Evolutionary conservation across 2,329 filamentous ascomycete species (phyloP).

Genomic region (Hypomyces rosellus): DNA sequence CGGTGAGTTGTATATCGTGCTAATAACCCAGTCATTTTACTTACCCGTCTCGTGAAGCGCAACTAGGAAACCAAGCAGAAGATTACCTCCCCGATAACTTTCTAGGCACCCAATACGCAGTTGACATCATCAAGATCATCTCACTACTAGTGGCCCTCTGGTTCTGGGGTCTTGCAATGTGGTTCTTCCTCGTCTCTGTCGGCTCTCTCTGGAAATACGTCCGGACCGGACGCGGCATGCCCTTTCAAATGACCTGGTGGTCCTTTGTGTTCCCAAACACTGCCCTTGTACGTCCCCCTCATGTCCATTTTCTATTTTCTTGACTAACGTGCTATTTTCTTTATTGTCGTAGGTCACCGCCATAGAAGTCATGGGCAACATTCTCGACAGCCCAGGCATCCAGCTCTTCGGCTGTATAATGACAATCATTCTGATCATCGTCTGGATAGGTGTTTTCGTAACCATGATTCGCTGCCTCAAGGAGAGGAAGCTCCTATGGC

Average conservation of each 20-base stretch:
- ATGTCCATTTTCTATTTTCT: too few species aligned
- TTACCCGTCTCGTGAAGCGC: conserved; percentile 21
- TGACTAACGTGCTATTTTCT: not conserved
- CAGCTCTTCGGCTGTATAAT: conserved; percentile 62
- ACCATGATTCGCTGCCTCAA: conserved; percentile 67
- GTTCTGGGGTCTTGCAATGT: conserved; percentile 77
- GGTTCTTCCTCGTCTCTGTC: conserved; percentile 79
- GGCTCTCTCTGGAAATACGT: conserved; percentile 67
- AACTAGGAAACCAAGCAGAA: conserved; percentile 38
- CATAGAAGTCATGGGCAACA: conserved; percentile 63
- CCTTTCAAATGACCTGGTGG: conserved; percentile 82
- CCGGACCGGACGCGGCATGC: conserved; percentile 50
- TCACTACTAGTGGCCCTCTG: conserved; percentile 63
- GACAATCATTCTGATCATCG: conserved; percentile 56
- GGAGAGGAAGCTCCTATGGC: conserved; percentile 66
- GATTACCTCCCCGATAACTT: conserved; percentile 38
- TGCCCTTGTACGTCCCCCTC: conserved; percentile 43
- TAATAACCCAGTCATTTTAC: not conserved
- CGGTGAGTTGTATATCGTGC: not conserved
- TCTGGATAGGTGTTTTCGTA: conserved; percentile 62
- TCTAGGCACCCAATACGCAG: conserved; percentile 34
- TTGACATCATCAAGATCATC: conserved; percentile 40
- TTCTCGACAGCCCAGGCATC: conserved; percentile 54
- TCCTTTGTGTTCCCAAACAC: conserved; percentile 80
- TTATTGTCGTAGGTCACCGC: conserved; percentile 48